Evolutionary conservation across 164 flowering plant genomes (phyloP).

Genomic region (Houttuynia cordata): DNA sequence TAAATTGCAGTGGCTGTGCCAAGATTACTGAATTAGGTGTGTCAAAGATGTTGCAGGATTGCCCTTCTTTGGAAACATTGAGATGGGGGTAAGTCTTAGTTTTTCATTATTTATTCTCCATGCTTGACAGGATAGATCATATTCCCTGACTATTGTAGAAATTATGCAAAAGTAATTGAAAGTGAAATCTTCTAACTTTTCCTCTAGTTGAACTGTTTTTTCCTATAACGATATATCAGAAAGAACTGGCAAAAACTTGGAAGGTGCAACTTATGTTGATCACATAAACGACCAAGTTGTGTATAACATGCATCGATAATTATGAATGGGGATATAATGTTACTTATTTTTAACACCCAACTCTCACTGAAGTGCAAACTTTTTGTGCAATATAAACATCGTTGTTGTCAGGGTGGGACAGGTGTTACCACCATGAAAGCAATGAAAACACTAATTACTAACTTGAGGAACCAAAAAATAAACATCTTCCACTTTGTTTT

Average conservation of each 20-base stretch:
- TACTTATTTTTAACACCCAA: no score
- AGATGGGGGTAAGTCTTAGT: conserved; percentile 67
- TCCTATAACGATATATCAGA: neutral
- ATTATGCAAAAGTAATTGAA: neutral
- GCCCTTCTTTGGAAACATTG: conserved; percentile 55
- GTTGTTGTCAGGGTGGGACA: no score
- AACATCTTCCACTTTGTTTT: no score
- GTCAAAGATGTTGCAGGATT: conserved; percentile 45
- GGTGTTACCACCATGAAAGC: no score
- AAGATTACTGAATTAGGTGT: conserved; percentile 50
- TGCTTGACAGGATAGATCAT: neutral
- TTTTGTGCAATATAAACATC: no score
- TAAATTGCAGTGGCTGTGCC: conserved; percentile 45
- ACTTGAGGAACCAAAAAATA: no score
- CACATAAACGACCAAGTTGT: no score
- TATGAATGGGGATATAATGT: no score
- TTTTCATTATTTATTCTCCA: neutral
- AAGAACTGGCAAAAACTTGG: neutral
- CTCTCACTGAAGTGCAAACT: no score
- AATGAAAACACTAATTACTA: no score
- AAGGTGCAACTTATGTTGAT: no score
- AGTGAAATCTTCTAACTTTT: neutral
- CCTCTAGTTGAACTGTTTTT: neutral
- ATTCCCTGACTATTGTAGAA: neutral
- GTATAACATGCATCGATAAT: no score